Evolutionary conservation across 2,329 filamentous ascomycete species (phyloP).

Genomic region (Rugonectria rugulosa): DNA sequence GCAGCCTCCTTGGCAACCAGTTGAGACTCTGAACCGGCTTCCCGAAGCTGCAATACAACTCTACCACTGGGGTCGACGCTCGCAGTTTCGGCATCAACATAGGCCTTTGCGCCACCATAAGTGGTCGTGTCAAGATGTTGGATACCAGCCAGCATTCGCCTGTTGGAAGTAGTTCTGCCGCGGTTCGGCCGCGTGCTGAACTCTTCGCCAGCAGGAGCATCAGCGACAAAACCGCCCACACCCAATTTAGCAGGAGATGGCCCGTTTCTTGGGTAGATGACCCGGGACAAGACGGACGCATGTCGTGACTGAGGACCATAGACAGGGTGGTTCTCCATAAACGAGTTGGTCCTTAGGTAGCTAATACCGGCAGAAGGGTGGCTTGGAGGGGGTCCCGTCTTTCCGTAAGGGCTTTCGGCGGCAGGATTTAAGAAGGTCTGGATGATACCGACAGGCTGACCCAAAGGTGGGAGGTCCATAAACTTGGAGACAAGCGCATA

Average conservation of each 20-base stretch:
- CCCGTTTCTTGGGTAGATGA: slow-evolving; percentile 55
- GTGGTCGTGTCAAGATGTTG: slow-evolving; percentile 55
- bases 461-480: slow-evolving; percentile 66
- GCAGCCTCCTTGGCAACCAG: slow-evolving; percentile 57
- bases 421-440: slow-evolving; percentile 38
- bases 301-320: slow-evolving; percentile 65
- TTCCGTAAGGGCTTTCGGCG: slow-evolving; percentile 55
- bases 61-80: slow-evolving; percentile 59
- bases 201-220: slow-evolving; percentile 50
- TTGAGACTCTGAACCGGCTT: slow-evolving; percentile 48
- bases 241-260: slow-evolving; percentile 54
- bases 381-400: slow-evolving; percentile 63
- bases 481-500: slow-evolving; percentile 66
- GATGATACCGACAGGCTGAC: slow-evolving; percentile 40
- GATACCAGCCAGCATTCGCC: slow-evolving; percentile 45
- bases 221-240: slow-evolving; percentile 62
- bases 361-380: slow-evolving; percentile 70
- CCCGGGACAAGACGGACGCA: slow-evolving; percentile 57
- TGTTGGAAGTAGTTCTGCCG: slow-evolving; percentile 26
- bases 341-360: slow-evolving; percentile 64
- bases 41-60: slow-evolving; percentile 53
- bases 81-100: slow-evolving; percentile 54
- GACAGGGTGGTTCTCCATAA: slow-evolving; percentile 66
- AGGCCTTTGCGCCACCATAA: slow-evolving; percentile 63
- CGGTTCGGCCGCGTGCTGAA: slow-evolving; percentile 46